A percentile compares a stretch with the other conserved stretches of the same genome.
phyloP scores from a whole-genome alignment of 495 filamentous ascomycete species.

The Parathielavia hyrcaniae region DNA sequence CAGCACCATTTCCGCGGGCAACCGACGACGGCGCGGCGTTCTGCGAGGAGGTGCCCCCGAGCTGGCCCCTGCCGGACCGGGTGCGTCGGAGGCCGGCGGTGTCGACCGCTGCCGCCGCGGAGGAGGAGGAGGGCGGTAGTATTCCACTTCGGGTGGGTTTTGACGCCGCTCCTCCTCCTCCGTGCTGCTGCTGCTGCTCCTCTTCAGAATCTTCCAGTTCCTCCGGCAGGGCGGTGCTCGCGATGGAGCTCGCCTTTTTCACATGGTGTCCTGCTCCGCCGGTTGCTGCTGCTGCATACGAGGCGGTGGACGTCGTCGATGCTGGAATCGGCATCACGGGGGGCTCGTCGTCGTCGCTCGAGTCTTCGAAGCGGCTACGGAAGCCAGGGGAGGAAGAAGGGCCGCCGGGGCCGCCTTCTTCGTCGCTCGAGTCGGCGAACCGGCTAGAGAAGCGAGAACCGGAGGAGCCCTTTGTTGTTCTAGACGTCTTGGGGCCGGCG shows the following conservation, averaged over 20 bases:
- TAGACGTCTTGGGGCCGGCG: slow-evolving; percentile 8
- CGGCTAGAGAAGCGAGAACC: slow-evolving; percentile 29
- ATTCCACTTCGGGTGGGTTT: background rate
- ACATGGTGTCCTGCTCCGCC: slow-evolving; percentile 2
- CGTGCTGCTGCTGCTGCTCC: slow-evolving; percentile 23
- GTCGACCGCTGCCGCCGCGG: background rate
- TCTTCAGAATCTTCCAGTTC: slow-evolving; percentile 40
- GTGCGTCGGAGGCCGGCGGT: slow-evolving; percentile 24
- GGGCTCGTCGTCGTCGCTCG: slow-evolving; percentile 74
- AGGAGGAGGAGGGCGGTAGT: background rate
- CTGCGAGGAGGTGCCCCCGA: slow-evolving; percentile 24
- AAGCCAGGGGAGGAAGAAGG: slow-evolving; percentile 38
- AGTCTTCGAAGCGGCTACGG: slow-evolving; percentile 72
- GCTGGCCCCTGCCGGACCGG: slow-evolving; percentile 35
- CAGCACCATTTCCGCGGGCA: no score
- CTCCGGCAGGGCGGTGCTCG: slow-evolving; percentile 30
- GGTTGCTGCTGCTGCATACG: background rate
- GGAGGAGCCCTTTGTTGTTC: slow-evolving; percentile 5
- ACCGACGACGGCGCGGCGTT: slow-evolving; percentile 16
- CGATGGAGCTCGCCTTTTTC: slow-evolving; percentile 20
- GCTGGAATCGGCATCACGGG: slow-evolving; percentile 24
- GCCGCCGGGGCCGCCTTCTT: slow-evolving; percentile 52
- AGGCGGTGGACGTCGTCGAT: slow-evolving; percentile 3
- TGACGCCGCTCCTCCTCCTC: slow-evolving; percentile 11
- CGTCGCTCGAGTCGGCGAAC: slow-evolving; percentile 64